Evolutionary conservation across 2,329 filamentous ascomycete species (phyloP).

Genomic region (Aspergillus ochraceoroseus): DNA sequence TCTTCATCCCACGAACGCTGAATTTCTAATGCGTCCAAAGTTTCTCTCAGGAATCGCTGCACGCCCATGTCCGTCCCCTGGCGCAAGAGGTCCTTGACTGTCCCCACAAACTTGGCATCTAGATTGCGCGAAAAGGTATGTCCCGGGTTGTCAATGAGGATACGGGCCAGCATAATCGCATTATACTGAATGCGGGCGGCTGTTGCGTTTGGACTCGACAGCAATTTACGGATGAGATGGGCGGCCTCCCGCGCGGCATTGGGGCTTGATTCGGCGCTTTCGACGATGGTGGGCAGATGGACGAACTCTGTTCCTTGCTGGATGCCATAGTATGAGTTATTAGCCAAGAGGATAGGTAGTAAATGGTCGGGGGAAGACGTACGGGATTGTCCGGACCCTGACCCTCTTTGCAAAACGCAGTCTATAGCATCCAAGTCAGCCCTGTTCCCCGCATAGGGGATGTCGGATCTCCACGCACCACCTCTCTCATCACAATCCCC

Average conservation of each 20-base stretch:
- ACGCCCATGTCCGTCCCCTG: constrained; percentile 68
- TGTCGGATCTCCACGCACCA: constrained; percentile 30
- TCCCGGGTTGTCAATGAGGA: constrained; percentile 87
- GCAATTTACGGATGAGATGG: constrained; percentile 71
- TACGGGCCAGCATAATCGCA: constrained; percentile 89
- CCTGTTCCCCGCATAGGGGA: background rate
- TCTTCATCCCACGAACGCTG: constrained; percentile 71
- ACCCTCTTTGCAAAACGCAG: constrained; percentile 74
- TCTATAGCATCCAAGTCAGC: constrained; percentile 45
- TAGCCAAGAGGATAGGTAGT: constrained; percentile 7
- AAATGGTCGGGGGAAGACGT: constrained; percentile 19
- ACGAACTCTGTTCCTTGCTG: constrained; percentile 79
- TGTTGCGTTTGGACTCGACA: constrained; percentile 63
- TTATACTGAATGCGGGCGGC: constrained; percentile 77
- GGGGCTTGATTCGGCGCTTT: constrained; percentile 88
- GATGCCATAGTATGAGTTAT: background rate
- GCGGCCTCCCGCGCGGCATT: constrained; percentile 77
- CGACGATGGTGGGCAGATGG: constrained; percentile 88
- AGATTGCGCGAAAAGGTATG: constrained; percentile 85
- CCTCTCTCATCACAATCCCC: constrained; percentile 37
- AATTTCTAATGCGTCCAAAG: constrained; percentile 69
- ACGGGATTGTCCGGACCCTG: constrained; percentile 53
- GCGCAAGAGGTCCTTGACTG: constrained; percentile 69
- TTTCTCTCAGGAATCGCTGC: constrained; percentile 81
- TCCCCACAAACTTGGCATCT: constrained; percentile 75